Evolutionary conservation across 108 stramenopile species (phyloP), one percentile per base, ranked within the genome.

Genomic region (Cyclotella distinguenda): DNA sequence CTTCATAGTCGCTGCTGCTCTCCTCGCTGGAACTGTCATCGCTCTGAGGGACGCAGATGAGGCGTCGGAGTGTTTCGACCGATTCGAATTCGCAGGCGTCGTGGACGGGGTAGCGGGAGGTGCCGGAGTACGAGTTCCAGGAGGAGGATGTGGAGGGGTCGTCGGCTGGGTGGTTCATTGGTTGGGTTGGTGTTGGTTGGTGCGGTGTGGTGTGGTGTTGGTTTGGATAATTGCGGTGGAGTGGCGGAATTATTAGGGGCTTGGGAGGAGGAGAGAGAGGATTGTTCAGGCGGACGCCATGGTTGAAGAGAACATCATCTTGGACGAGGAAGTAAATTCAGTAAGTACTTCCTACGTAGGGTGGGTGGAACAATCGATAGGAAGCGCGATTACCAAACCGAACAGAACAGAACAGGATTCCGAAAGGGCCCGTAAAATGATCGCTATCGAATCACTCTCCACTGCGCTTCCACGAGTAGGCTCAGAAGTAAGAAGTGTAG

Each of bases 41-140:
- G 62, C 45, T 48, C 52, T 74, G 68, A 19, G 78, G 78, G 23
- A 79, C 73, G 50, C 62, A 75, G 32, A 79, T 79, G 11, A 79
- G 47, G 13, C 63, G 52, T 38, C 78, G 78, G 32, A 94, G 77
- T 15, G 70, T 53, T 34, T 82, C 86, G 26, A 74, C 84, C 55
- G 87, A 86, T 52, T 89, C 89, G 47, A 86, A 86, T 66, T 94
- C 93, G 60, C 82, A 84, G 44, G 86, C 86, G 62, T 94, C 90
- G 73, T 94, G 93, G 12, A 94, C 69, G 27, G 93, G 93, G 64
- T 88, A 94, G 53, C 89, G 85, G 22, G 70, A 60, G 28, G 73
- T 67, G 46, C 79, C 82, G 39, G 40, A 56, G 16, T 64, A 7
- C 45, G 65, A 23, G n/a, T n/a, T n/a, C n/a, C n/a, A n/a, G 16